phyloP scores from a whole-genome alignment of 1,284 basidiomycete species.

The Irpex lacteus region DNA sequence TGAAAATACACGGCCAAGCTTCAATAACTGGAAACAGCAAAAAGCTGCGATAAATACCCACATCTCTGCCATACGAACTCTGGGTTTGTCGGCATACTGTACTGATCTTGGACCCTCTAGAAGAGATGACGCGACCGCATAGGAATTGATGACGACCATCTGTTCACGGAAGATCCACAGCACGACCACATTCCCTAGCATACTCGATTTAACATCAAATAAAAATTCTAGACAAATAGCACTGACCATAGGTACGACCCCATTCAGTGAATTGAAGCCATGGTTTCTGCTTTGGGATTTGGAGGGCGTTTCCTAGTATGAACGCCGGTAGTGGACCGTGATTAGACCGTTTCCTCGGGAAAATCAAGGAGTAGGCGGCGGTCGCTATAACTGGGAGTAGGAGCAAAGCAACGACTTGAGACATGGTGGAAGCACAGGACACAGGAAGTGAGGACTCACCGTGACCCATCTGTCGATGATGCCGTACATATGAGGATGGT shows the following conservation, averaged over 20 bases:
- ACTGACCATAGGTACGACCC: background rate
- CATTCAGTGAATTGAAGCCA: constrained; percentile 2
- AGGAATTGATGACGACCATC: background rate
- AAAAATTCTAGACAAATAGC: background rate
- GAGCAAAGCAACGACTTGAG: background rate
- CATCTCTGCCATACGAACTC: background rate
- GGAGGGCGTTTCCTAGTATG: background rate
- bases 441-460: no score
- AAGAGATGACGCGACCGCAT: background rate
- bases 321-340: background rate
- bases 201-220: background rate
- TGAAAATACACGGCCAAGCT: background rate
- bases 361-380: background rate
- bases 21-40: background rate
- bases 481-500: no score
- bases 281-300: background rate
- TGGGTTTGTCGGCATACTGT: background rate
- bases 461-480: no score
- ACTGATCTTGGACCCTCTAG: background rate
- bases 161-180: background rate
- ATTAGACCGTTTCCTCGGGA: background rate
- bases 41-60: background rate
- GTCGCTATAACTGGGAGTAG: background rate
- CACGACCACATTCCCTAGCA: background rate
- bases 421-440: background rate